Base-by-base conservation (phyloP, 371 early-diverging fungal species). In the Mycotypha africana region DNA sequence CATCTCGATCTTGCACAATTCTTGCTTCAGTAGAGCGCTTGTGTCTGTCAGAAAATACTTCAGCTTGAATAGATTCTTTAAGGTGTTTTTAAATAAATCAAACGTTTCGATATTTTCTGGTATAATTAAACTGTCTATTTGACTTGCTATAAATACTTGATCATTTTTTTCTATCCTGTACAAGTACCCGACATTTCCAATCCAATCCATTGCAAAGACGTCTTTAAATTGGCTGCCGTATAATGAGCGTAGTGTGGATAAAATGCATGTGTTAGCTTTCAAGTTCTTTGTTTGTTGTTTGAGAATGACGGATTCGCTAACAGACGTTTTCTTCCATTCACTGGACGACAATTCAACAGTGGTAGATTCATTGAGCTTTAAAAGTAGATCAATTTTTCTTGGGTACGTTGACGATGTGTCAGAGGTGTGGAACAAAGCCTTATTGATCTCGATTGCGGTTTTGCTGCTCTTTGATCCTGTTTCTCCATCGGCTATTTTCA, bases 211-310 rank as follows among this genome's bases (percentile, higher is more conserved):
- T 38, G 44, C 38, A 42, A 38, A 38, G 43, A 38, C 21, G 38
- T 42, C 49, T 49, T 40, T 41, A 49, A 41, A 36, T 26, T 49
- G 30, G 35, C 36, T 35, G 35, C 26, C 36, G 15, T 49, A 42
- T 42, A 47, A 17, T 47, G 40, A 47, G 22, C 38, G 30, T 46
- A 46, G 47, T 38, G 47, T 38, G 22, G 39, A 47, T 47, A 47
- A 47, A 40, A 47, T 47, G 41, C 48, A 48, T 41, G 48, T 33
- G 35, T 48, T 41, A 4, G 34, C 41, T 48, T 41, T 41, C 42
- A 48, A 35, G 41, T 48, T 48, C 48, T 48, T 48, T 48, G 48
- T 41, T 35, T 48, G 28, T 41, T 41, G 48, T 48, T 48, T 41
- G 48, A 48, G 35, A 19, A 48, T 48, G 41, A 41, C 35, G 42